A percentile compares a stretch with the other conserved stretches of the same genome.
Conservation (phyloP, 352 stramenopile species). For the Globisporangium takayamanum region DNA sequence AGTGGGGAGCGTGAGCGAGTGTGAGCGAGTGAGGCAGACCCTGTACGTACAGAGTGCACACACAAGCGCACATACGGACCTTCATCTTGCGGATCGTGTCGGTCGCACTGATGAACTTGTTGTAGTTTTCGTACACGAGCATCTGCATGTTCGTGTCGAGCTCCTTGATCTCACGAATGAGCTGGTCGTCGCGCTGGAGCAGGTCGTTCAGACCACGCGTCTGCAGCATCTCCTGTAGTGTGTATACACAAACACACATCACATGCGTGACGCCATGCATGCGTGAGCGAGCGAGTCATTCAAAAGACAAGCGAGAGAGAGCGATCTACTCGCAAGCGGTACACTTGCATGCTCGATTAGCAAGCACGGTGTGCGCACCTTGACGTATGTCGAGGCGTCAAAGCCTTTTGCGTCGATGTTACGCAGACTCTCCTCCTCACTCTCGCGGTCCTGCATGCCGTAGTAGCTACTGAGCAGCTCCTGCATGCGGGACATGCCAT, state of each 20-base stretch:
- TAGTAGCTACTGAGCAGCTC: slow-evolving; percentile 88
- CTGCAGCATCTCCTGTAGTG: slow-evolving; percentile 47
- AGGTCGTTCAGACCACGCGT: slow-evolving; percentile 64
- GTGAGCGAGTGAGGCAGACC: neutral
- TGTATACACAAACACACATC: neutral
- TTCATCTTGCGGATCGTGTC: slow-evolving; percentile 98
- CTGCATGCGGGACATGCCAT: slow-evolving; percentile 82
- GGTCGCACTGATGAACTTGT: slow-evolving; percentile 99
- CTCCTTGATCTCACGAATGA: slow-evolving; percentile 90
- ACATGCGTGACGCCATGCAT: neutral
- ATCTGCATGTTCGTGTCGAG: slow-evolving; percentile 99
- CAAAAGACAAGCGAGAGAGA: neutral
- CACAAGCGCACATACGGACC: slow-evolving; percentile 15
- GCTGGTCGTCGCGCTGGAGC: slow-evolving; percentile 57
- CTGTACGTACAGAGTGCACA: neutral
- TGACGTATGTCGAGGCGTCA: slow-evolving; percentile 64
- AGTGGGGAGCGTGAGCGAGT: neutral
- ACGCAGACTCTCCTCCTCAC: slow-evolving; percentile 48
- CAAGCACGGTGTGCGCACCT: slow-evolving; percentile 21
- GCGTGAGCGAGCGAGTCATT: neutral
- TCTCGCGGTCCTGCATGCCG: slow-evolving; percentile 71
- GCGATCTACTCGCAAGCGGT: neutral
- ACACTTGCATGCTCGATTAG: neutral
- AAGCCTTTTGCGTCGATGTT: slow-evolving; percentile 79
- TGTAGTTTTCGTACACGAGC: slow-evolving; percentile 99